A percentile compares a stretch with the other conserved stretches of the same genome.
These are phyloP conservation scores for Xylaria sp. DNA, from an alignment of 2,329 filamentous ascomycete species.

Conservation along the genomic window DNA sequence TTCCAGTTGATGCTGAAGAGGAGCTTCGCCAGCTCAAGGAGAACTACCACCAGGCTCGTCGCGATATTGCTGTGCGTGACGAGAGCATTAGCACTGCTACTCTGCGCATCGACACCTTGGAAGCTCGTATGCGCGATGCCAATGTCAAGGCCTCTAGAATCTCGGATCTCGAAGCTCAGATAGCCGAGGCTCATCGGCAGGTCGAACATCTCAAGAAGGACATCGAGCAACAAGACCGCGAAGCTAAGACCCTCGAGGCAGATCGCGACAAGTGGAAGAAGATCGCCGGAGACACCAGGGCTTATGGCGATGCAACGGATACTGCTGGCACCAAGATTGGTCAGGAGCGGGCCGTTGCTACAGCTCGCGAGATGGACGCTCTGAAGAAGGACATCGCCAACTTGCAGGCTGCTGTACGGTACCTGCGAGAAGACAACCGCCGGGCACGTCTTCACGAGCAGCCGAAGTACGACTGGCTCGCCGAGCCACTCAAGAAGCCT, in stretches of 20 bases:
- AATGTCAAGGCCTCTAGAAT: constrained; percentile 69
- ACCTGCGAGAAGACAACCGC: constrained; percentile 62
- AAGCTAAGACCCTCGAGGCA: constrained; percentile 58
- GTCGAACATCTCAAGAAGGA: constrained; percentile 54
- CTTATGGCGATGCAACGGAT: constrained; percentile 46
- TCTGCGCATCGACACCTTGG: constrained; percentile 91
- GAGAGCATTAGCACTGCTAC: constrained; percentile 78
- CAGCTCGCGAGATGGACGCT: constrained; percentile 65
- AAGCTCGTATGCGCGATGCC: constrained; percentile 79
- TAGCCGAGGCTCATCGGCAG: constrained; percentile 48
- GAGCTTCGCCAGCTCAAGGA: constrained; percentile 76
- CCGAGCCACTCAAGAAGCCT: constrained; percentile 52
- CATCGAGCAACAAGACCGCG: constrained; percentile 61
- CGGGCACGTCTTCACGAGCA: constrained; percentile 56
- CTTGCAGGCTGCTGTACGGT: constrained; percentile 60
- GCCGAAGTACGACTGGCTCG: constrained; percentile 55
- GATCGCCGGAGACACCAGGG: constrained; percentile 57
- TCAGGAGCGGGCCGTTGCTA: constrained; percentile 63
- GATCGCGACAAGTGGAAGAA: constrained; percentile 69
- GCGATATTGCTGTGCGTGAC: constrained; percentile 66
- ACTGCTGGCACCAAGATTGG: constrained; percentile 48
- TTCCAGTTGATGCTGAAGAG: constrained; percentile 77
- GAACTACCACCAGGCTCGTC: constrained; percentile 71
- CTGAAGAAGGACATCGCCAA: constrained; percentile 63
- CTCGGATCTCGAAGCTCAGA: constrained; percentile 55